Conservation (phyloP, 2,329 filamentous ascomycete genomes). For the Lachnellula cervina region DNA sequence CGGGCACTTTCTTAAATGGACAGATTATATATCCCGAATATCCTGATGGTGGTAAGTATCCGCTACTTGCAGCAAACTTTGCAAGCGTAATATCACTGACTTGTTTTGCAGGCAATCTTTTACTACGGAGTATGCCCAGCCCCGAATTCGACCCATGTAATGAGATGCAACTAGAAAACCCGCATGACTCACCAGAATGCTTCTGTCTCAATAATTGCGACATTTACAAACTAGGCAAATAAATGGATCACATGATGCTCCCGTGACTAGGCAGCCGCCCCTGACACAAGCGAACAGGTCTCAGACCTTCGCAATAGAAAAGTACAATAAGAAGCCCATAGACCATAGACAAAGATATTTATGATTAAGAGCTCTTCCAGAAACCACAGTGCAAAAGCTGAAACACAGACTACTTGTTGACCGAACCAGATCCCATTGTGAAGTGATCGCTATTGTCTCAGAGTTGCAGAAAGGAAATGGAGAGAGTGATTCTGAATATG, state of each 20-base stretch:
- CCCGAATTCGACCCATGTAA: too few species aligned
- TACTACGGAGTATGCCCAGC: slow-evolving; percentile 27
- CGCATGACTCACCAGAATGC: not conserved
- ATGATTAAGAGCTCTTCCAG: not conserved
- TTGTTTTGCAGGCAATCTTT: slow-evolving; percentile 23
- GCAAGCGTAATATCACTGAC: not conserved
- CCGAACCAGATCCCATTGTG: not conserved
- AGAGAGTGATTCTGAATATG: not conserved
- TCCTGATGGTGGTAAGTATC: slow-evolving; percentile 40
- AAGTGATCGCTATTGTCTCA: not conserved
- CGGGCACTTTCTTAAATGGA: slow-evolving; percentile 48
- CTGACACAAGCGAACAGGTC: not conserved
- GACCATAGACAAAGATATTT: not conserved
- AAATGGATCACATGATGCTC: slow-evolving; percentile 1
- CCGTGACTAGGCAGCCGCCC: not conserved
- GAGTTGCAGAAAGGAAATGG: not conserved
- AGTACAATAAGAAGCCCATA: not conserved
- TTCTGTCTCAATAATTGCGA: not conserved
- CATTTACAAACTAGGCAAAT: not conserved
- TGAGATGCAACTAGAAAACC: not conserved
- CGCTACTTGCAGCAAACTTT: not conserved
- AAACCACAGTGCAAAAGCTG: not conserved
- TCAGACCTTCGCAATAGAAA: not conserved
- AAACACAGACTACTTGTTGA: not conserved
- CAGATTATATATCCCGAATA: slow-evolving; percentile 49